Evolutionary conservation across 2,329 filamentous ascomycete genomes (phyloP).

Genomic region (Torrubiellomyces zombiae): DNA sequence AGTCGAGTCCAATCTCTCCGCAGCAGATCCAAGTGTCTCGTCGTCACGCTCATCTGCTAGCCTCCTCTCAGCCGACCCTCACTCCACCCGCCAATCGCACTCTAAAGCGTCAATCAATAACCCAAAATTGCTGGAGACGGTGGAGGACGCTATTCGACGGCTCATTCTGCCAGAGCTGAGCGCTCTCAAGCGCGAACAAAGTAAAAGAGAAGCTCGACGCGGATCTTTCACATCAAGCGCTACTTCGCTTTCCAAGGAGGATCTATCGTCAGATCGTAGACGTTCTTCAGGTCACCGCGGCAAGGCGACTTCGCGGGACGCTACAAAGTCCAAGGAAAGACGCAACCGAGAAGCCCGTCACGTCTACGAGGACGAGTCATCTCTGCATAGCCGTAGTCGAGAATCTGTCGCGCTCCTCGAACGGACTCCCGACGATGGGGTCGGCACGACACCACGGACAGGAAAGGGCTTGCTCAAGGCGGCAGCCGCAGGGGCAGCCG

Average conservation of each 20-base stretch:
- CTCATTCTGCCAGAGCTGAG: slow-evolving; percentile 84
- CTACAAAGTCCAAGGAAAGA: slow-evolving; percentile 23
- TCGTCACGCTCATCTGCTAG: slow-evolving; percentile 36
- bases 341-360: slow-evolving; percentile 38
- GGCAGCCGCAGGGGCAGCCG: slow-evolving; percentile 27
- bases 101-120: slow-evolving; percentile 75
- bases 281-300: slow-evolving; percentile 41
- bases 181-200: slow-evolving; percentile 79
- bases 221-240: slow-evolving; percentile 45
- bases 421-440: slow-evolving; percentile 16
- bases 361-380: slow-evolving; percentile 33
- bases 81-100: slow-evolving; percentile 31
- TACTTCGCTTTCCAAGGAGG: slow-evolving; percentile 37
- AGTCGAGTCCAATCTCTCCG: slow-evolving; percentile 36
- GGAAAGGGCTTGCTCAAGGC: slow-evolving; percentile 26
- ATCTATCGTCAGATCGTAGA: slow-evolving; percentile 40
- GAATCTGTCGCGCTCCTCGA: slow-evolving; percentile 27
- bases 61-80: slow-evolving; percentile 38
- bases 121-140: slow-evolving; percentile 74
- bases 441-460: slow-evolving; percentile 27
- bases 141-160: slow-evolving; percentile 82
- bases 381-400: slow-evolving; percentile 29
- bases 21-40: slow-evolving; percentile 34
- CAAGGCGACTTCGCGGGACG: slow-evolving; percentile 37
- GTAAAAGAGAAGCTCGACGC: slow-evolving; percentile 53